phyloP scores from a whole-genome alignment of 228 moss, liverwort and hornwort species.

The Sphagnum magellanicum region DNA sequence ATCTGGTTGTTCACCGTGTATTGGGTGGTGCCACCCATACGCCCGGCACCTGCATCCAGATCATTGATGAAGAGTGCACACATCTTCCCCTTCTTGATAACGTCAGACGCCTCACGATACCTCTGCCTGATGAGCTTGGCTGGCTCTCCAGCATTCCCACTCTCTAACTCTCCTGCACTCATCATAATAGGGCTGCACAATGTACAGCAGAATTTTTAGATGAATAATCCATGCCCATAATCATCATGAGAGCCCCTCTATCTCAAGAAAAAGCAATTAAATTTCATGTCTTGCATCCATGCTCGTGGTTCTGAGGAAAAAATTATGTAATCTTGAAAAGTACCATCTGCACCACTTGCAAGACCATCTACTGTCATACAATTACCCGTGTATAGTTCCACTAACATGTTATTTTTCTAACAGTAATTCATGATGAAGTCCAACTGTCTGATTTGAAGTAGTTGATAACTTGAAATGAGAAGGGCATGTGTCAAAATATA shows the following conservation, averaged over 20 bases:
- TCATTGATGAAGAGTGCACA: constrained; percentile 95
- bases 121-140: constrained; percentile 94
- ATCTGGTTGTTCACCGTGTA: constrained; percentile 99
- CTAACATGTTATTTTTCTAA: background rate
- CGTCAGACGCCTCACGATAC: constrained; percentile 92
- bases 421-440: background rate
- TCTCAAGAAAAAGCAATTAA: too few relatives aligned
- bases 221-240: too few relatives aligned
- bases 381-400: too few relatives aligned
- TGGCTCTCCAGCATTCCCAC: constrained; percentile 96
- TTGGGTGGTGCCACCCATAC: constrained; percentile 96
- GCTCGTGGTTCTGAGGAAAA: background rate
- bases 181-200: constrained; percentile 74
- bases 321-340: background rate
- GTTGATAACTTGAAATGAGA: background rate
- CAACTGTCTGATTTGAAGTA: background rate
- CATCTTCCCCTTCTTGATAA: constrained; percentile 97
- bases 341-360: too few relatives aligned
- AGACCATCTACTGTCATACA: too few relatives aligned
- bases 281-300: too few relatives aligned
- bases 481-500: too few relatives aligned
- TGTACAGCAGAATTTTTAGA: background rate
- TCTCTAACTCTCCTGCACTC: constrained; percentile 99
- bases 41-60: constrained; percentile 93
- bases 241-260: too few relatives aligned